A percentile compares a stretch with the other conserved stretches of the same genome.
phyloP scores from a whole-genome alignment of 1,284 basidiomycete species.

The Ceratobasidium sp. region DNA sequence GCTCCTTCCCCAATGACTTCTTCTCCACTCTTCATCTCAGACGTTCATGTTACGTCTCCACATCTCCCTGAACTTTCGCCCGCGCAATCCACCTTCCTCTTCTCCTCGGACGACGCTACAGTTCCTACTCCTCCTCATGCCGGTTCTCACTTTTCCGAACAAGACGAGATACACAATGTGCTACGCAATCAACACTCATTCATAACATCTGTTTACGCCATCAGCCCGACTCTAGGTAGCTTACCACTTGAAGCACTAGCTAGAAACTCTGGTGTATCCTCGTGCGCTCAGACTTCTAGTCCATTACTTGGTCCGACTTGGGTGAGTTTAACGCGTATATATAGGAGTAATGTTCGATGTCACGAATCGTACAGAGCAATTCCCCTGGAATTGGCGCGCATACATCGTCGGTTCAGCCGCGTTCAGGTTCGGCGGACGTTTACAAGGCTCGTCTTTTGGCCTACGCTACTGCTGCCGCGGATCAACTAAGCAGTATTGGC shows the following conservation, averaged over 20 bases:
- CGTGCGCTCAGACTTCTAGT: background rate
- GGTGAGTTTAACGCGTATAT: background rate
- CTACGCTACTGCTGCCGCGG: slow-evolving; percentile 32
- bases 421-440: slow-evolving; percentile 11
- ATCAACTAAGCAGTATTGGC: slow-evolving; percentile 33
- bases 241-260: slow-evolving; percentile 1
- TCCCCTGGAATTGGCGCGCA: background rate
- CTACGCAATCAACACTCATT: slow-evolving; percentile 2
- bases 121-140: slow-evolving; percentile 19
- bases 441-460: slow-evolving; percentile 39
- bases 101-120: slow-evolving; percentile 26
- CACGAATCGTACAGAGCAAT: background rate
- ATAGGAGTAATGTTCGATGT: background rate
- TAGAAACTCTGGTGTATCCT: background rate
- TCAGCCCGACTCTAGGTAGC: slow-evolving; percentile 8
- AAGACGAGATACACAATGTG: background rate
- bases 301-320: slow-evolving; percentile 20
- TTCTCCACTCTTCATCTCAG: slow-evolving; percentile 16
- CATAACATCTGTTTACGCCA: slow-evolving; percentile 14
- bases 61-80: background rate
- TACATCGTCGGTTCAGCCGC: background rate
- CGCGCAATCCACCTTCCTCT: background rate
- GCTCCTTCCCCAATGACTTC: background rate
- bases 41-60: background rate
- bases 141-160: background rate